A percentile compares a stretch with the other conserved stretches of the same genome.
These are phyloP conservation scores for Fomitopsis serialis DNA, from an alignment of 768 basidiomycete genomes.

Conservation along the genomic window DNA sequence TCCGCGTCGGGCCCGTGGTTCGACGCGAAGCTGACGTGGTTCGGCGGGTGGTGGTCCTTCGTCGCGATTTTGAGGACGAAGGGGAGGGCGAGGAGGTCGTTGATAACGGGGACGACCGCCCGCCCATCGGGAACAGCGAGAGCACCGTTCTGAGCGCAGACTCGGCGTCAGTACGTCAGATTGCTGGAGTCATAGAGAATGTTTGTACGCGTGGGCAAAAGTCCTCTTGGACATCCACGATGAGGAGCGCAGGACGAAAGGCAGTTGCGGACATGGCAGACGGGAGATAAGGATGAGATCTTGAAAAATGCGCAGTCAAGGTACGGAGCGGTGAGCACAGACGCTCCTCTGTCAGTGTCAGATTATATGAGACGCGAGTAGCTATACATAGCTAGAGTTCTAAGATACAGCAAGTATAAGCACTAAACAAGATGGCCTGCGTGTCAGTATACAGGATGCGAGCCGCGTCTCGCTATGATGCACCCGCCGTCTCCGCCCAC, in stretches of 20 bases:
- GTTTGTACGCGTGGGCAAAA: slow-evolving; percentile 44
- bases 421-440: background rate
- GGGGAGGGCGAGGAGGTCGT: slow-evolving; percentile 53
- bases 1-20: slow-evolving; percentile 34
- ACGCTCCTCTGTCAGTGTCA: no score
- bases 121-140: slow-evolving; percentile 67
- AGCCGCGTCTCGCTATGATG: slow-evolving; percentile 7
- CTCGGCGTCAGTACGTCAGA: background rate
- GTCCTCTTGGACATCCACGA: slow-evolving; percentile 82
- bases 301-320: no score
- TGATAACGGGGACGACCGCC: slow-evolving; percentile 50
- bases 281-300: background rate
- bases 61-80: slow-evolving; percentile 49
- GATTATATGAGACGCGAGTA: no score
- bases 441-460: background rate
- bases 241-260: slow-evolving; percentile 50
- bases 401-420: background rate
- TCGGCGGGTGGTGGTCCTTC: slow-evolving; percentile 51
- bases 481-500: slow-evolving; percentile 56
- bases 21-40: slow-evolving; percentile 71
- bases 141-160: slow-evolving; percentile 40
- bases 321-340: no score
- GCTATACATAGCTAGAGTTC: no score
- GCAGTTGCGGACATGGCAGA: background rate
- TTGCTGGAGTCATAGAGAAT: background rate